phyloP scores from a whole-genome alignment of 2,329 filamentous ascomycete genomes.

The Aspergillus carbonarius region DNA sequence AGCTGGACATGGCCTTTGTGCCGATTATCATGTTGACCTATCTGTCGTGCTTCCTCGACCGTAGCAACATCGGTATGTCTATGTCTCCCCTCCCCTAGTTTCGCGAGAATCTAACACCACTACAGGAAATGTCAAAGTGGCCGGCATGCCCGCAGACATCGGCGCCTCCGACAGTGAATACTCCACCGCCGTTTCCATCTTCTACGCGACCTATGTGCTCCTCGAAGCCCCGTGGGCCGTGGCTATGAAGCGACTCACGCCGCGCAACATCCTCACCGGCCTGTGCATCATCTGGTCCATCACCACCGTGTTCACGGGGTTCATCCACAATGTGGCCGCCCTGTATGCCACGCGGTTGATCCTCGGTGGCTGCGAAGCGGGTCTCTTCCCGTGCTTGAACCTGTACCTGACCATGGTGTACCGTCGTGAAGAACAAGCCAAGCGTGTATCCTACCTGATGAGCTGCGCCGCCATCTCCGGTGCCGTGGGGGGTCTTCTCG shows the following conservation, averaged over 20 bases:
- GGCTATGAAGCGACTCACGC: slow-evolving; percentile 50
- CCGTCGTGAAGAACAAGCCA: slow-evolving; percentile 41
- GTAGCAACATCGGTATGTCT: slow-evolving; percentile 50
- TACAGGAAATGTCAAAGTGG: slow-evolving; percentile 49
- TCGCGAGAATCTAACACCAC: neutral
- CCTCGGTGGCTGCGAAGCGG: slow-evolving; percentile 39
- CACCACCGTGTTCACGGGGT: slow-evolving; percentile 51
- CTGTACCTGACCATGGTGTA: slow-evolving; percentile 45
- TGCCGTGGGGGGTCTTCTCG: slow-evolving; percentile 42
- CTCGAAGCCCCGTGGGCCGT: slow-evolving; percentile 52
- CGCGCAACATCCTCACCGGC: slow-evolving; percentile 41
- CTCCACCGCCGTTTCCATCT: slow-evolving; percentile 52
- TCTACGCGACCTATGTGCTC: slow-evolving; percentile 53
- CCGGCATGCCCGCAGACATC: slow-evolving; percentile 49
- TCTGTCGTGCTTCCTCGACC: slow-evolving; percentile 56
- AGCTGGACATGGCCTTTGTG: slow-evolving; percentile 50
- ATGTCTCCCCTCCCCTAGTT: neutral
- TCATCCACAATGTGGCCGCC: slow-evolving; percentile 44
- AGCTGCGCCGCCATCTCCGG: slow-evolving; percentile 41
- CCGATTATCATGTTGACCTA: slow-evolving; percentile 59
- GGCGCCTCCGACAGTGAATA: slow-evolving; percentile 43
- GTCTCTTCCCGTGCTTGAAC: slow-evolving; percentile 42
- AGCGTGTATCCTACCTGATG: slow-evolving; percentile 44
- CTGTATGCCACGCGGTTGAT: slow-evolving; percentile 44
- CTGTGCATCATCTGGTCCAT: slow-evolving; percentile 50